Base-by-base conservation (phyloP, 345 rosid genomes). In the Erucastrum elatum region DNA sequence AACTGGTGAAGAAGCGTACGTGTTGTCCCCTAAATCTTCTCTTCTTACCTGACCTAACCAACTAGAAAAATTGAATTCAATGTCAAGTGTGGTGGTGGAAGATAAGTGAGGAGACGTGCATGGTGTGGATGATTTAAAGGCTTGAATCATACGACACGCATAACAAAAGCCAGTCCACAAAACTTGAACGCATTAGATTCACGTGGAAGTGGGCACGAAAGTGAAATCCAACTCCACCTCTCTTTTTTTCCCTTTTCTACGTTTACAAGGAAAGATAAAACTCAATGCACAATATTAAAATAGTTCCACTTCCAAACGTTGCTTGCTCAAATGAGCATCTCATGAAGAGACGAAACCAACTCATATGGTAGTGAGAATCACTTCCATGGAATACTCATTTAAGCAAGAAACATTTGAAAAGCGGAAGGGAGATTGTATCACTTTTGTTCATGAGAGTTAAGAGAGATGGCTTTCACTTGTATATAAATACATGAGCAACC, bases 311-410 rank as follows among this genome's bases (percentile, higher is more conserved):
- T 5, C 13, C 83, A 59, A 74, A 75, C 77, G 67, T 80, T 80
- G 83, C 80, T 80, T 80, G 76, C 83, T 59, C 55, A 75, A 59
- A 80, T 80, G 83, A 80, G 83, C 83, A 80, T 75, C 83, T 75
- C 80, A 75, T n/a, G 61, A n/a, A 70, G 26, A 75, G 53, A 35
- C 30, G 39, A 55, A 53, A 53, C 61, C 39, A 41, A 74, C 37
- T 17, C 66, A 29, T n/a, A n/a, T n/a, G 53, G 11, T 44, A 69
- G 34, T 64, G 34, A 70, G 64, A 59, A 59, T 25, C 64, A 55
- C 64, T 53, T 65, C 37, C 80, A 75, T 80, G 83, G 77, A 80
- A 80, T 75, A 80, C 83, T 80, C 83, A 80, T 80, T 80, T 75
- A 65, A 80, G 83, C 83, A 75, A 80, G 83, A 80, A 80, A 80